Conservation (phyloP, 371 early-diverging fungal species). For the Mortierella sp. region DNA sequence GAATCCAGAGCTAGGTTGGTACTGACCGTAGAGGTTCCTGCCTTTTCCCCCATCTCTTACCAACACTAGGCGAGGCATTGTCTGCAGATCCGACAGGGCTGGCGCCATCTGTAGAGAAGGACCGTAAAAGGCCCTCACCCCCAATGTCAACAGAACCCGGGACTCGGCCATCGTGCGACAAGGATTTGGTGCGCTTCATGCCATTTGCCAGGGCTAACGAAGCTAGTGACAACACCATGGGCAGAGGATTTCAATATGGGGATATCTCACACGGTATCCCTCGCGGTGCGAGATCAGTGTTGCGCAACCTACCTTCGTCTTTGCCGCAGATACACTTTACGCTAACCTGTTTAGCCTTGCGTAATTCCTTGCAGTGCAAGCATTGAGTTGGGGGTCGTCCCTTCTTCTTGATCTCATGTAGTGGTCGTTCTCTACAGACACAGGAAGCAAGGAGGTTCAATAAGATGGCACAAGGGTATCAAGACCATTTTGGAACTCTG, state of each 20-base stretch:
- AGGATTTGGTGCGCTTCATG: conserved; percentile 25
- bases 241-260: not conserved
- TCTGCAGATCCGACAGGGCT: conserved; percentile 6
- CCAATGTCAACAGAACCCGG: conserved; percentile 1
- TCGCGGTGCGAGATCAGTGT: not conserved
- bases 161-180: conserved; percentile 30
- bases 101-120: conserved; percentile 9
- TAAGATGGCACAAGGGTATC: no score
- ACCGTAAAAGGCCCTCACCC: conserved; percentile 19
- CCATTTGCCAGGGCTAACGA: conserved; percentile 5
- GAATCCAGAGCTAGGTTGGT: no score
- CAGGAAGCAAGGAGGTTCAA: not conserved
- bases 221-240: not conserved
- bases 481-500: not conserved
- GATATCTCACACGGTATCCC: no score
- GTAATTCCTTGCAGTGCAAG: conserved; percentile 76
- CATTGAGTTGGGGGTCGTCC: conserved; percentile 86
- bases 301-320: conserved; percentile 27
- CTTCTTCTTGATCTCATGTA: conserved; percentile 78
- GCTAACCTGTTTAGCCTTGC: conserved; percentile 80
- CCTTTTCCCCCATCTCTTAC: not conserved
- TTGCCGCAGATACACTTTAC: conserved; percentile 77
- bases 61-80: not conserved
- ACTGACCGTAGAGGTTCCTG: no score
- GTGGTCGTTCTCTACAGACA: conserved; percentile 62